Evolutionary conservation across 768 basidiomycete species (phyloP).

Genomic region (Xerocomellus dryophilus): DNA sequence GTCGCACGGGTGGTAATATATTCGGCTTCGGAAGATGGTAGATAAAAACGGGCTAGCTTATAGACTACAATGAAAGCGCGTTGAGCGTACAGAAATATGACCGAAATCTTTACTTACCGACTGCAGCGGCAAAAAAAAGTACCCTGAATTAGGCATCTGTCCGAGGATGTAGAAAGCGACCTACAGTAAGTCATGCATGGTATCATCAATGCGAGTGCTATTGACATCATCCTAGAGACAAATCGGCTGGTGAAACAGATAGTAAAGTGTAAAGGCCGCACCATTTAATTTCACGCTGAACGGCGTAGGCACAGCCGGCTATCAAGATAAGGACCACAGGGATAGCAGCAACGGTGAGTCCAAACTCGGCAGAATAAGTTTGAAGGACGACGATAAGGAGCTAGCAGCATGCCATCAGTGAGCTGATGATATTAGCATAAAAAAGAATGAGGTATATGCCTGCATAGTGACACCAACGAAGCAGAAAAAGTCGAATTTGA

Average conservation of each 20-base stretch:
- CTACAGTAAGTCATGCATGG: constrained; percentile 77
- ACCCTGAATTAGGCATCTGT: constrained; percentile 1
- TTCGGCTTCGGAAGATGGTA: constrained; percentile 48
- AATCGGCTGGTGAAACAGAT: constrained; percentile 1
- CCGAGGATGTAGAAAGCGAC: constrained; percentile 2
- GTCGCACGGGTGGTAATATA: constrained; percentile 78
- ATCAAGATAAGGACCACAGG: constrained; percentile 72
- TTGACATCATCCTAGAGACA: constrained; percentile 55
- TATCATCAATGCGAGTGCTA: constrained; percentile 73
- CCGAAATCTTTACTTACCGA: constrained; percentile 22
- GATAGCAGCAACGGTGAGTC: constrained; percentile 77
- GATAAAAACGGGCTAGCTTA: constrained; percentile 82
- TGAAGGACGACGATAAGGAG: constrained; percentile 76
- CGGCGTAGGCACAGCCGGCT: constrained; percentile 61
- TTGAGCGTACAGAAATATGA: not conserved
- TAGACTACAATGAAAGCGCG: constrained; percentile 50
- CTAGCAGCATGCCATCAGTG: constrained; percentile 35
- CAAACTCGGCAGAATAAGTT: constrained; percentile 68
- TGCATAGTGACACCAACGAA: constrained; percentile 89
- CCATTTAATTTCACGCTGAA: constrained; percentile 81
- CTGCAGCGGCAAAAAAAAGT: constrained; percentile 12
- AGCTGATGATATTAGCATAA: not conserved
- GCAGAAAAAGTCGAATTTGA: constrained; percentile 89
- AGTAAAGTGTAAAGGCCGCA: constrained; percentile 29
- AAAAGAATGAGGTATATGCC: constrained; percentile 35